Evolutionary conservation across 2,329 filamentous ascomycete genomes (phyloP), one percentile per base, ranked within the genome.

Genomic region (Fusarium torulosum): DNA sequence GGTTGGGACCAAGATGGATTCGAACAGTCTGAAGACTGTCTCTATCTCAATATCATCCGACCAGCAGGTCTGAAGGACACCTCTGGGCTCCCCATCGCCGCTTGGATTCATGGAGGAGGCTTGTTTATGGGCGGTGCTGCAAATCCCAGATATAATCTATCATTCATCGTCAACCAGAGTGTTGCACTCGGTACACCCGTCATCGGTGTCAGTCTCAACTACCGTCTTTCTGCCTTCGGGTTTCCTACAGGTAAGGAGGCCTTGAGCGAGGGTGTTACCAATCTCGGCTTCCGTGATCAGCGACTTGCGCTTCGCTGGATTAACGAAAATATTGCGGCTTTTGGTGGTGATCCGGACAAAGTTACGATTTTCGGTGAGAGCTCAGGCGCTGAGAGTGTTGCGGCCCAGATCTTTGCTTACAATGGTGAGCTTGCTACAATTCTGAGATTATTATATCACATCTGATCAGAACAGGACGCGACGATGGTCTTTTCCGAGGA

Each of bases 1-100:
- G 84, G 84, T 17, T 45, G 20, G 10, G 74, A 76, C 33, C 68
- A 75, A 64, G 54, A 59, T 13, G 63, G 61, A 8, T 71, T 70
- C 25, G 42, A 52, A 0, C 62, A 68, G 47, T 73, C 79, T 13
- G 88, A 90, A 69, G 85, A 89, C 69, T 90, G 88, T 63, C 79
- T 90, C 6, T 88, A 86, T 43, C 77, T 90, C 62, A 90, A 90
- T 67, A 81, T 91, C 9, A 78, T 90, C 25, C 82, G 88, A 5
- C 86, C 87, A 0, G 76, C 82, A 10, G 82, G 83, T 7, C 77
- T 82, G 6, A 73, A 78, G 10, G 63, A 75, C 31, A 69, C 72
- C 9, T 74, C 75, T 4, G 79, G 76, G 13, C 78, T 90, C 4
- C 88, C 87, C 0, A 84, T 89, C 8, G 81, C 80, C 13, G 80